Percentiles rank a stretch among this genome's conserved stretches.
These are phyloP conservation scores for Teratosphaeriaceae sp. DNA, from an alignment of 2,329 filamentous ascomycete species.

Conservation along the genomic window DNA sequence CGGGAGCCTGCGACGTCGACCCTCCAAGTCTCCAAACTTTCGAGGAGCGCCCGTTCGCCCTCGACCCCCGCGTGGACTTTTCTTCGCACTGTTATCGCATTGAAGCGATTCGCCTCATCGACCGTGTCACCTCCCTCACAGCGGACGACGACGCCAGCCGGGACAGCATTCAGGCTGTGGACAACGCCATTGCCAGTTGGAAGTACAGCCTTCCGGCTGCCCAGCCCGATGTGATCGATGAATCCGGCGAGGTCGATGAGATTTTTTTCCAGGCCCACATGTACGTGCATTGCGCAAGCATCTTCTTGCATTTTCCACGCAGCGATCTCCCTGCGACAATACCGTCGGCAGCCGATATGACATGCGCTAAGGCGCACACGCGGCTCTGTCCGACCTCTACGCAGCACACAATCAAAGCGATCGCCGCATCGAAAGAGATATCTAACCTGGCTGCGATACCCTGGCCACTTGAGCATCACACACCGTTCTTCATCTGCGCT, in stretches of 20 bases:
- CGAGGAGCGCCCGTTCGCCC: conserved; percentile 66
- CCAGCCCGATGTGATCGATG: conserved; percentile 64
- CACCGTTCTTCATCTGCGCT: conserved; percentile 77
- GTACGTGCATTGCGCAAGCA: conserved; percentile 58
- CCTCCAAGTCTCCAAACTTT: conserved; percentile 65
- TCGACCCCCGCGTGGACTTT: conserved; percentile 60
- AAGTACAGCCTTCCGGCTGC: conserved; percentile 59
- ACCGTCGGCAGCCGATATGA: conserved; percentile 41
- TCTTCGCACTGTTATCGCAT: conserved; percentile 84
- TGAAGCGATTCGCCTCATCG: conserved; percentile 71
- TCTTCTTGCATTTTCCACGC: conserved; percentile 72
- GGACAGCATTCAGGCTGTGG: conserved; percentile 49
- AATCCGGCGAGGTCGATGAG: conserved; percentile 70
- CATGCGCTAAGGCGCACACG: conserved; percentile 24
- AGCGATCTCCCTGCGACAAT: conserved; percentile 63
- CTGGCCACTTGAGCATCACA: conserved; percentile 59
- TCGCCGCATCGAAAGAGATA: conserved; percentile 71
- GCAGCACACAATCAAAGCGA: conserved; percentile 64
- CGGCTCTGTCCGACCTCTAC: conserved; percentile 12
- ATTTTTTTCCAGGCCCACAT: conserved; percentile 90
- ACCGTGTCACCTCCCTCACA: conserved; percentile 57
- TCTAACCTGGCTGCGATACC: conserved; percentile 69
- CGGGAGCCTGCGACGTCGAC: conserved; percentile 37
- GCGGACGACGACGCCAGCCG: conserved; percentile 26
- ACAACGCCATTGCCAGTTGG: conserved; percentile 66